Evolutionary conservation across 192 early-diverging fungal species (phyloP), one percentile per base, ranked within the genome.

Genomic region (Backusella parvicylindrica): DNA sequence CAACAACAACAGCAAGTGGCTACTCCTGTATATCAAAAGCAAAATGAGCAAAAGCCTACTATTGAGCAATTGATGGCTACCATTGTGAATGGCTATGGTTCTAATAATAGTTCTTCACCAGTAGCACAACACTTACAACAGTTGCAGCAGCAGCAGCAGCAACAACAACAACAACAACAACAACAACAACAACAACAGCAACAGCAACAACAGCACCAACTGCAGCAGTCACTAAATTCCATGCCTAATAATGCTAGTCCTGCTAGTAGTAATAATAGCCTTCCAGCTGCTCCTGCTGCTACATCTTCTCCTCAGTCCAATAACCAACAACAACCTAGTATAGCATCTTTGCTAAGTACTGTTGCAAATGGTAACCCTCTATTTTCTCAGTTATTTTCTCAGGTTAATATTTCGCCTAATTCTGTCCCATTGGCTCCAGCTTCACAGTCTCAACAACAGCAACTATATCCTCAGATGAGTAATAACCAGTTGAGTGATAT

Each of bases 311-410:
- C 37, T 15, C 66, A 68, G 33, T 28, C 28, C 28, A 35, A 35
- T 38, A 68, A 37, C 9, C 37, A 70, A 70, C 37, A 70, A 70
- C 68, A 70, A 9, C 68, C 68, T 70, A 70, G 37, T 32, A 70
- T 70, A 16, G 68, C 68, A 30, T 38, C 68, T 11, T 70, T 70
- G 40, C 16, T 70, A 47, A 70, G 68, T 70, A 70, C 68, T 28
- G 68, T 38, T 40, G 68, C 68, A 7, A 70, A 31, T 70, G 68
- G 68, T n/a, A 70, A 70, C 3, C 68, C 68, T 70, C 23, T 38
- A 26, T 38, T 70, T 43, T 35, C 68, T n/a, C 68, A 70, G 16
- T 31, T 70, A 3, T 30, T 70, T 6, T 35, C 68, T 16, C 68
- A 70, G 28, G 64, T 35, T 66, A 31, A 18, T 18, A 2, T n/a